These are phyloP conservation scores for Penicillium steckii DNA, from an alignment of 495 filamentous ascomycete species.

Conservation along the genomic window DNA sequence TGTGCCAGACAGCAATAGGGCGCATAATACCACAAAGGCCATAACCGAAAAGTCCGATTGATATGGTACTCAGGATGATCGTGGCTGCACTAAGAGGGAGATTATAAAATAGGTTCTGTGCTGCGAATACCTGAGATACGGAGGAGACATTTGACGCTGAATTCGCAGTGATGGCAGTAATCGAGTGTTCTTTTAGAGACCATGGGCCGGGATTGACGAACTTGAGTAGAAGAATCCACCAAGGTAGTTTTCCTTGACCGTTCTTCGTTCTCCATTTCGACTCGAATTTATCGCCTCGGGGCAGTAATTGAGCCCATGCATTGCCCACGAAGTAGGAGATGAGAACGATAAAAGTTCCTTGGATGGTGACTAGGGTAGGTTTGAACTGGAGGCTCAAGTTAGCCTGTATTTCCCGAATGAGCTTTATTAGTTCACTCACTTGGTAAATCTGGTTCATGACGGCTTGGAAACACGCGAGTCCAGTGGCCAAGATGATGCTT, in stretches of 20 bases:
- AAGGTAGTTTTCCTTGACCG: conserved; percentile 22
- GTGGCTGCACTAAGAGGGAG: conserved; percentile 21
- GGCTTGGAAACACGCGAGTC: conserved; percentile 45
- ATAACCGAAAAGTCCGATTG: conserved; percentile 49
- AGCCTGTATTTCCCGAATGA: neutral
- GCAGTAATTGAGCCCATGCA: conserved; percentile 41
- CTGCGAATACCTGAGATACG: conserved; percentile 22
- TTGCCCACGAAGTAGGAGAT: conserved; percentile 41
- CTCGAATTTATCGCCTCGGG: conserved; percentile 37
- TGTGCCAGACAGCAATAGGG: conserved; percentile 51
- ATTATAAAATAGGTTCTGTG: conserved; percentile 34
- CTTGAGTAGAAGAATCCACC: conserved; percentile 18
- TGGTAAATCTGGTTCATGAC: conserved; percentile 49
- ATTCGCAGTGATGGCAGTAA: conserved; percentile 30
- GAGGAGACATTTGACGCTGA: conserved; percentile 24
- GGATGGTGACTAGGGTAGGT: conserved; percentile 29
- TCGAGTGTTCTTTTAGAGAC: conserved; percentile 33
- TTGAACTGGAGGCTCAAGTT: conserved; percentile 21
- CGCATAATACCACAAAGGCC: conserved; percentile 54
- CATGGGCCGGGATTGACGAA: conserved; percentile 32
- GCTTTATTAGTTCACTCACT: conserved; percentile 17
- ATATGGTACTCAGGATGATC: conserved; percentile 30
- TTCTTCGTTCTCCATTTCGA: conserved; percentile 23
- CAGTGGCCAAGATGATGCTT: conserved; percentile 41
- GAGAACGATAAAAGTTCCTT: conserved; percentile 38